These are phyloP conservation scores for Nidularia sp. DNA, from an alignment of 768 basidiomycete genomes.

Conservation along the genomic window DNA sequence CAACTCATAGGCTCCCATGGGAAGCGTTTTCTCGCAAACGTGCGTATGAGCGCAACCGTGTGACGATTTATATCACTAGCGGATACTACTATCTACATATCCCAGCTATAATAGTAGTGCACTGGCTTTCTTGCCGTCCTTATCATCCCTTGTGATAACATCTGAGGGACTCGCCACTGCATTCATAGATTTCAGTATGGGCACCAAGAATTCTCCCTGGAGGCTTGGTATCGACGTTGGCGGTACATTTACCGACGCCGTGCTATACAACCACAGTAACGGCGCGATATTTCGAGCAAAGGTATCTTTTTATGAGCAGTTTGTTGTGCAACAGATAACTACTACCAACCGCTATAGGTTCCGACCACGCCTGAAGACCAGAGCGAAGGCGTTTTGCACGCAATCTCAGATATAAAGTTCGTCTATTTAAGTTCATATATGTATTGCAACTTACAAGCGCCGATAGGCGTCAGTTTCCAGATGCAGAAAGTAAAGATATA, in stretches of 20 bases:
- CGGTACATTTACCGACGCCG: constrained; percentile 18
- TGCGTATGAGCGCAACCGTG: no score
- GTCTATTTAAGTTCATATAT: not conserved
- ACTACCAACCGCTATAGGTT: constrained; percentile 4
- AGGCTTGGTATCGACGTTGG: constrained; percentile 22
- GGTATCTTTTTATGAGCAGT: constrained; percentile 5
- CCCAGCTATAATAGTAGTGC: no score
- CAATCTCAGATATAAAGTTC: constrained; percentile 14
- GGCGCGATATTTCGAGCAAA: constrained; percentile 19
- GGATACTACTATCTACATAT: no score
- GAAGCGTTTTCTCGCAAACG: no score
- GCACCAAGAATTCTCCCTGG: constrained; percentile 6
- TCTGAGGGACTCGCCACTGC: no score
- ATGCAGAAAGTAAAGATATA: constrained; percentile 1
- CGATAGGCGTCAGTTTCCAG: constrained; percentile 10
- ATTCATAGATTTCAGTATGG: not conserved
- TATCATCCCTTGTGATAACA: no score
- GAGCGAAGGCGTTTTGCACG: constrained; percentile 18
- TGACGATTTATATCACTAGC: no score
- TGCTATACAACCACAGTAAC: constrained; percentile 16
- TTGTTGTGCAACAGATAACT: not conserved
- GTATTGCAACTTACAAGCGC: not conserved
- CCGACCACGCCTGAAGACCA: constrained; percentile 22
- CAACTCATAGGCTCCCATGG: no score
- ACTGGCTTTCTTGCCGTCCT: no score